Base-by-base conservation (phyloP, 768 basidiomycete species). In the Fomitopsis pulvina region DNA sequence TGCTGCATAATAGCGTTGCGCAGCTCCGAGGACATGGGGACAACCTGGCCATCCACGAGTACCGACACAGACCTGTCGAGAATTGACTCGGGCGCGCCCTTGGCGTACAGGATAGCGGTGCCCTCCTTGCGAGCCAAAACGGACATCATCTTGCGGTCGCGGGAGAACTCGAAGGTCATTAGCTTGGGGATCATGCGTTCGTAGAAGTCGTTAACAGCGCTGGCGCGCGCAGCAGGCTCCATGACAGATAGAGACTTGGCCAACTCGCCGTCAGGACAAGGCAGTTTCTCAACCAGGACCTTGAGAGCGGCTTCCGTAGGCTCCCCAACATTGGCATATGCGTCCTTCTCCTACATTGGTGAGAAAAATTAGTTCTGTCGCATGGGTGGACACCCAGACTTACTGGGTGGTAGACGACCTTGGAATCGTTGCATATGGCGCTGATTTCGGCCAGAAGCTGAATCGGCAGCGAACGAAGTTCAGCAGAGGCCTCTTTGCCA, bases 141-240 rank as follows among this genome's bases (percentile, higher is more conserved):
- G 20, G 95, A 96, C 95, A 98, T 98, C 83, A 94, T 95, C 71
- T 97, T 99, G 63, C 95, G 87, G 68, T 98, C 95, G 18, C 95
- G 84, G 20, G 93, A 91, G 69, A 99, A 98, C 67, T 99, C 95
- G 66, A 99, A 95, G 7, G 94, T 99, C 58, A 96, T 71, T 12
- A 96, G 77, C 51, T 93, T 84, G 16, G 82, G 74, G 61, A 91
- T 85, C 14, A 70, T 73, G 46, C 73, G 71, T 56, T 92, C 91
- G 65, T 91, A 85, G 67, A 82, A 76, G 29, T 88, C 85, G 72
- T 87, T 93, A 70, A 97, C 76, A 29, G 86, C 92, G 57, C 79
- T 89, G 45, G 87, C 85, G 47, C 94, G 87, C 30, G 68, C 71
- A 16, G 73, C 66, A 32, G 77, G 77, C 2, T 79, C 63, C 21